phyloP scores from a whole-genome alignment of 2,329 filamentous ascomycete species.

The Fusarium tanahbumbuense region DNA sequence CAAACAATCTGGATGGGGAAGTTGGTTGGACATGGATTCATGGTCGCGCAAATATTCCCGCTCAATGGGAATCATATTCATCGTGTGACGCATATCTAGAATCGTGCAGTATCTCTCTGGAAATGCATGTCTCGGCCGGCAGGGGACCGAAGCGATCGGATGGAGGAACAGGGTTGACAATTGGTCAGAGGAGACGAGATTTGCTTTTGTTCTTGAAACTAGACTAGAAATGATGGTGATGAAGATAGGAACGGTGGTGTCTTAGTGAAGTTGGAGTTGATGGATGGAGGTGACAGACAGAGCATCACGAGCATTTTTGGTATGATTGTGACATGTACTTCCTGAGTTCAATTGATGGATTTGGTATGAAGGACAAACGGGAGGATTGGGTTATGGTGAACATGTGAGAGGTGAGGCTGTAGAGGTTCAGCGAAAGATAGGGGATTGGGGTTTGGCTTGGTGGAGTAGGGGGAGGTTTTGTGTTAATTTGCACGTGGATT shows the following conservation, averaged over 20 bases:
- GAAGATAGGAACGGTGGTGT: background rate
- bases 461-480: slow-evolving; percentile 8
- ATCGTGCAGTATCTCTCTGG: slow-evolving; percentile 14
- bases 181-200: slow-evolving; percentile 42
- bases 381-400: background rate
- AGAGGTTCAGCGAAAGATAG: background rate
- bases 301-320: slow-evolving; percentile 3
- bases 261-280: background rate
- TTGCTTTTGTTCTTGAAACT: background rate
- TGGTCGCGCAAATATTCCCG: slow-evolving; percentile 10
- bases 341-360: background rate
- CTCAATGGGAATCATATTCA: slow-evolving; percentile 3
- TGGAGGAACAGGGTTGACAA: slow-evolving; percentile 12
- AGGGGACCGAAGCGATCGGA: slow-evolving; percentile 36
- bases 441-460: slow-evolving; percentile 11
- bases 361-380: slow-evolving; percentile 10
- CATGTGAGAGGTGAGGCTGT: slow-evolving; percentile 31
- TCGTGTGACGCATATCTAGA: slow-evolving; percentile 23
- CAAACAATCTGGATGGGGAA: slow-evolving; percentile 26
- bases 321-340: background rate
- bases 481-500: slow-evolving; percentile 20
- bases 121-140: slow-evolving; percentile 43
- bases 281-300: background rate
- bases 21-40: slow-evolving; percentile 11
- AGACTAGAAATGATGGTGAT: background rate